A percentile compares a stretch with the other conserved stretches of the same genome.
phyloP scores from a whole-genome alignment of 306 rosid genomes.

The Vicia faba region DNA sequence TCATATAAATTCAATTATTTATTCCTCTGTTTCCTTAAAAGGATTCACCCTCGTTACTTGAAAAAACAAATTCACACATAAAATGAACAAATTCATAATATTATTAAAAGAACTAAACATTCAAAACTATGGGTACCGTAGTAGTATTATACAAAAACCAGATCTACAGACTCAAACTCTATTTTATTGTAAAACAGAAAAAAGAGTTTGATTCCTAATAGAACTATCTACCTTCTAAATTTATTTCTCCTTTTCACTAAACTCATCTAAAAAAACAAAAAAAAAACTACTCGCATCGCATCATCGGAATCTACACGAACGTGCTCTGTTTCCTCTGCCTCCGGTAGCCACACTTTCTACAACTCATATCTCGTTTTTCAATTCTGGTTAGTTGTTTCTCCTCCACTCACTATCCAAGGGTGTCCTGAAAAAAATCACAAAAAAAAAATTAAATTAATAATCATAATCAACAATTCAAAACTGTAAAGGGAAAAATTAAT shows the following conservation, averaged over 20 bases:
- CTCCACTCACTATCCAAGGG: constrained; percentile 82
- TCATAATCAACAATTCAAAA: neutral
- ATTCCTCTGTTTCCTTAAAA: neutral
- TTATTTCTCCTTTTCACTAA: neutral
- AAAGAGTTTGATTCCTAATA: constrained; percentile 1
- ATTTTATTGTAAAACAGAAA: neutral
- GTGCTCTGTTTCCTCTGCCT: constrained; percentile 42
- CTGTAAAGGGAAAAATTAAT: neutral
- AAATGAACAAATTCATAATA: neutral
- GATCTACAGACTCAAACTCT: neutral
- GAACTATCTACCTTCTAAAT: constrained; percentile 4
- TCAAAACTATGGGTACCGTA: constrained; percentile 5
- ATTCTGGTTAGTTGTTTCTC: constrained; percentile 42
- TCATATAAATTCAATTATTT: neutral
- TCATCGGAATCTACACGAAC: constrained; percentile 35
- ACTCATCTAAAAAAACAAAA: neutral
- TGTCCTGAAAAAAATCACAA: constrained; percentile 53
- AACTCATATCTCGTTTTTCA: neutral
- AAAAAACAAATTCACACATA: neutral
- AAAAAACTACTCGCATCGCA: constrained; percentile 31
- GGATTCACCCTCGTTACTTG: neutral
- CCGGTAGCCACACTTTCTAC: constrained; percentile 18
- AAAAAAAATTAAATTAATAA: neutral
- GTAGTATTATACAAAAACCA: constrained; percentile 27
- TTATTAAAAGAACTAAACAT: neutral